Base-by-base conservation (phyloP, 129 eudicot species). In the Chrysanthemum seticuspe region DNA sequence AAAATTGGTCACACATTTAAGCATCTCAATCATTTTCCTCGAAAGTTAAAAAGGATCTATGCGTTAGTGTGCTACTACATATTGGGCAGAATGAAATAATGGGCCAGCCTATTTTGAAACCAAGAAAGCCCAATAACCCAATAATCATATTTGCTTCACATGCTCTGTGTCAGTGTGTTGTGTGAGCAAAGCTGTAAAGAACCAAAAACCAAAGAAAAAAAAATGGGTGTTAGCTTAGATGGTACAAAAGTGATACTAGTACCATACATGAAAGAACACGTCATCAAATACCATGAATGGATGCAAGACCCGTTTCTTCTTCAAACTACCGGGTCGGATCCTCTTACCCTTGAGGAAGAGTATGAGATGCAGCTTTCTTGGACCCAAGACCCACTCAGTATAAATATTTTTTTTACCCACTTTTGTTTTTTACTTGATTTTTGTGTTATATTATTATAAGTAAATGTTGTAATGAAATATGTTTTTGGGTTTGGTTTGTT, bases 301-400 rank as follows among this genome's bases (percentile, higher is more conserved):
- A 92, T 92, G 98, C 91, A 87, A 78, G 97, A 94, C 74, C 93
- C 91, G 14, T 70, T 64, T 69, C 86, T 93, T 19, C 92, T 93
- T 19, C 75, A 85, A 75, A 90, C 97, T 25, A 93, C 97, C 50
- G 98, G 92, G 51, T 93, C 98, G 75, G 98, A 94, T 77, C 97
- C 97, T 10, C 91, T 94, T 1, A 82, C 86, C 13, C 84, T 85
- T 0, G 80, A 84, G 3, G 79, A 91, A 64, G 97, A 92, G 74
- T 89, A 87, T 77, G 78, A 92, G 66, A 94, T 94, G 99, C 99
- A 88, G 73, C 82, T 86, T 75, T 88, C 97, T 21, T 94, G 99
- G 99, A 68, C 85, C 69, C 96, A 83, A 81, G 97, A 94, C 87
- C 91, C 97, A 74, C 82, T 81, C 74, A 90, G 97, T 91, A 80